A percentile compares a stretch with the other conserved stretches of the same genome.
These are phyloP conservation scores for Taiwanofungus camphoratus DNA, from an alignment of 1,284 basidiomycete species.

Conservation along the genomic window DNA sequence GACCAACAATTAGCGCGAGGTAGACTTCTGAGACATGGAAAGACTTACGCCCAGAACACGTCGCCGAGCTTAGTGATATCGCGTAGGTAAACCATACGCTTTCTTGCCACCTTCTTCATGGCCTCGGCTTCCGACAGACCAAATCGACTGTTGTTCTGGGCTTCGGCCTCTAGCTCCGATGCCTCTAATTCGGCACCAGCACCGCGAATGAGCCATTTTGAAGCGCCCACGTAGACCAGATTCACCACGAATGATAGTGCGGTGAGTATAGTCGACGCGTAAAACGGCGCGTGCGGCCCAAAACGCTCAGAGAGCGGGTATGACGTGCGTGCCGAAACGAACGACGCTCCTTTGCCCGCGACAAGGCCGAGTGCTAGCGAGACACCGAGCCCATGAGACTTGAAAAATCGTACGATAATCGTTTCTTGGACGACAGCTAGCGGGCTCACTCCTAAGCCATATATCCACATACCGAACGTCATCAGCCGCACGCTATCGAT, in stretches of 20 bases:
- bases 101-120: constrained; percentile 58
- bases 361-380: constrained; percentile 77
- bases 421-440: constrained; percentile 74
- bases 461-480: constrained; percentile 68
- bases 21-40: neutral
- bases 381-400: constrained; percentile 68
- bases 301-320: constrained; percentile 69
- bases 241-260: constrained; percentile 64
- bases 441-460: constrained; percentile 75
- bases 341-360: constrained; percentile 72
- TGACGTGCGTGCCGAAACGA: constrained; percentile 66
- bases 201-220: constrained; percentile 55
- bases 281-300: constrained; percentile 69
- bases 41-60: constrained; percentile 73
- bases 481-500: constrained; percentile 54
- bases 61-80: constrained; percentile 67
- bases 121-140: constrained; percentile 51
- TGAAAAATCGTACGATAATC: constrained; percentile 78
- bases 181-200: constrained; percentile 59
- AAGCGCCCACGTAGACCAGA: constrained; percentile 55
- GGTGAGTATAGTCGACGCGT: constrained; percentile 59
- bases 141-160: constrained; percentile 20
- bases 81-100: constrained; percentile 51
- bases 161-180: constrained; percentile 52
- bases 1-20: constrained; percentile 6